These are phyloP conservation scores for Lichina pygmaea DNA, from an alignment of 495 filamentous ascomycete species.

Conservation along the genomic window DNA sequence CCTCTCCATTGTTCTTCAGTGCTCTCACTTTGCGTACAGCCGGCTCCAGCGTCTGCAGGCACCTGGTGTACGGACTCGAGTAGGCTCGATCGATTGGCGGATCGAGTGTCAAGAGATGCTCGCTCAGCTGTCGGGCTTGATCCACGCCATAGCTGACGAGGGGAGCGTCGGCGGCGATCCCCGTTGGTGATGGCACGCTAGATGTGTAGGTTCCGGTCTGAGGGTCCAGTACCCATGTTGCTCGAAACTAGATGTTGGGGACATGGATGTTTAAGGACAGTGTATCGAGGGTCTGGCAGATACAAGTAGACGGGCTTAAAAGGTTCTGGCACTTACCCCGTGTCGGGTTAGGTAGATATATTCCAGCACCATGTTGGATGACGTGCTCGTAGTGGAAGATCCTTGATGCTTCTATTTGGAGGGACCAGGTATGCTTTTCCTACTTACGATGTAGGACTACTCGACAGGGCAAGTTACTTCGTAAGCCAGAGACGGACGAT, in stretches of 20 bases:
- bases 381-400: neutral
- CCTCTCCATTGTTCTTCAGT: conserved; percentile 9
- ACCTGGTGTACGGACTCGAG: conserved; percentile 72
- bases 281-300: neutral
- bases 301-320: no score
- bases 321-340: conserved; percentile 32
- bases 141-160: conserved; percentile 62
- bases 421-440: neutral
- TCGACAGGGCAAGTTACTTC: no score
- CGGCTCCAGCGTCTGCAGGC: conserved; percentile 64
- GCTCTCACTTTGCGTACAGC: conserved; percentile 24
- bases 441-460: neutral
- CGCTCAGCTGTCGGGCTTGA: conserved; percentile 57
- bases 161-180: conserved; percentile 63
- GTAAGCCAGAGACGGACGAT: neutral
- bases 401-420: no score
- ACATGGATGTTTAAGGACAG: neutral
- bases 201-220: conserved; percentile 46
- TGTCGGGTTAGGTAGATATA: conserved; percentile 69
- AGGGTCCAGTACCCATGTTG: conserved; percentile 63
- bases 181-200: conserved; percentile 49
- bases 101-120: conserved; percentile 27
- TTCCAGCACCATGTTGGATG: conserved; percentile 22
- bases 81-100: conserved; percentile 56
- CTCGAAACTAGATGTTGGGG: conserved; percentile 39